phyloP scores from a whole-genome alignment of 1,284 basidiomycete species.

The Waitea zeae region DNA sequence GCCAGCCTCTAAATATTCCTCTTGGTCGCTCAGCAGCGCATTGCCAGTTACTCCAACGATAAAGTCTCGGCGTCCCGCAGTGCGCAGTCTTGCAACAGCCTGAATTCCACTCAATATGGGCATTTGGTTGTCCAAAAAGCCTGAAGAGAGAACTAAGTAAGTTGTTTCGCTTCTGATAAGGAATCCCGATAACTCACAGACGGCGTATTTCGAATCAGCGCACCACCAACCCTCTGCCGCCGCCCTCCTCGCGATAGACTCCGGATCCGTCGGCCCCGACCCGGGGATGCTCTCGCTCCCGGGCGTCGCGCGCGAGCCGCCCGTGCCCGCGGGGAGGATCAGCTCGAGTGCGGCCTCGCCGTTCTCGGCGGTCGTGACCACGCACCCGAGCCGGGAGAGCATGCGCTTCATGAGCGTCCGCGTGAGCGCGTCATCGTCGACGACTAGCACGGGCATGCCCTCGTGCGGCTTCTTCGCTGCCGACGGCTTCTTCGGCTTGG shows the following conservation, averaged over 20 bases:
- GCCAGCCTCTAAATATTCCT: slow-evolving; percentile 63
- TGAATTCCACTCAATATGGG: slow-evolving; percentile 69
- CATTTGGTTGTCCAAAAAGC: slow-evolving; percentile 84
- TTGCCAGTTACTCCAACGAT: slow-evolving; percentile 23
- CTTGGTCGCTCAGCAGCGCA: slow-evolving; percentile 46
- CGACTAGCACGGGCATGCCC: slow-evolving; percentile 40
- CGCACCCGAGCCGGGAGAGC: slow-evolving; percentile 63
- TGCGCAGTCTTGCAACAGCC: slow-evolving; percentile 20
- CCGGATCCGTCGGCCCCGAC: background rate
- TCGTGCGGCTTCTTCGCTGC: slow-evolving; percentile 23
- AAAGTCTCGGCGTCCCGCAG: background rate
- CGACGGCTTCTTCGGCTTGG: background rate
- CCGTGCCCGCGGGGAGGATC: slow-evolving; percentile 37
- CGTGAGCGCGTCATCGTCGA: slow-evolving; percentile 68
- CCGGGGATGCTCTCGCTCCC: slow-evolving; percentile 5
- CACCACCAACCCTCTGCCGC: slow-evolving; percentile 30
- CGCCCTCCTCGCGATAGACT: slow-evolving; percentile 2
- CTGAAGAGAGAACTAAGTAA: too few species aligned
- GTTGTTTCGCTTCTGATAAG: too few species aligned
- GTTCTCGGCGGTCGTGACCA: slow-evolving; percentile 73
- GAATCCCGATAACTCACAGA: too few species aligned
- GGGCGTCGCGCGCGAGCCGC: slow-evolving; percentile 14
- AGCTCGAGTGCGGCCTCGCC: slow-evolving; percentile 68
- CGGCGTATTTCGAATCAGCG: slow-evolving; percentile 46
- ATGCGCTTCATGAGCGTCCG: slow-evolving; percentile 72